Conservation (phyloP, 2,329 filamentous ascomycete genomes). For the Didymella sp. region DNA sequence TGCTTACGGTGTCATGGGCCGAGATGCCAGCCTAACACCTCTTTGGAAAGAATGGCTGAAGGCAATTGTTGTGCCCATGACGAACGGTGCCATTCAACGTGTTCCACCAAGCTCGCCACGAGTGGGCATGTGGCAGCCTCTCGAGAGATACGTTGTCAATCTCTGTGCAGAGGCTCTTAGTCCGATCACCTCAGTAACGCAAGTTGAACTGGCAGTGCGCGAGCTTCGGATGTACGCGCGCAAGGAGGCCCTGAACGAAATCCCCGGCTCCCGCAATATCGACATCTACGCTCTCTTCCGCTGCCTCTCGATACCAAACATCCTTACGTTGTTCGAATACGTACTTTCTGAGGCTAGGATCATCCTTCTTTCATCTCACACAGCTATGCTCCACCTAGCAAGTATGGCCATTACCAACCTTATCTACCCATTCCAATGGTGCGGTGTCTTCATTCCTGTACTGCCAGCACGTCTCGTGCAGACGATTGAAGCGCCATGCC, state of each 20-base stretch:
- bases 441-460: conserved; percentile 91
- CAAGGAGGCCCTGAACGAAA: conserved; percentile 90
- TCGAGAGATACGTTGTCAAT: conserved; percentile 97
- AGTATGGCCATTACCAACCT: conserved; percentile 85
- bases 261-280: conserved; percentile 88
- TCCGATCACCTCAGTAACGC: conserved; percentile 90
- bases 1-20: conserved; percentile 89
- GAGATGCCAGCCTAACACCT: conserved; percentile 79
- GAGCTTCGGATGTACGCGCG: conserved; percentile 91
- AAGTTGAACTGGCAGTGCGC: conserved; percentile 88
- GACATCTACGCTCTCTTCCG: conserved; percentile 94
- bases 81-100: conserved; percentile 79
- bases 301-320: conserved; percentile 87
- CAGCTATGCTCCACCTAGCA: conserved; percentile 92
- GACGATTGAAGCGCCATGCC: conserved; percentile 91
- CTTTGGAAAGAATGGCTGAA: conserved; percentile 99
- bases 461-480: conserved; percentile 87
- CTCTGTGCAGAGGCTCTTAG: conserved; percentile 94
- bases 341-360: conserved; percentile 92
- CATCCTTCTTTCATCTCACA: conserved; percentile 94
- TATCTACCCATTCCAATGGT: conserved; percentile 90
- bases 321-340: conserved; percentile 92
- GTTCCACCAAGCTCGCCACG: conserved; percentile 88
- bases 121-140: conserved; percentile 91
- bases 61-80: conserved; percentile 94